These are phyloP conservation scores for Moniliophthora roreri DNA, from an alignment of 1,284 basidiomycete genomes.

Conservation along the genomic window DNA sequence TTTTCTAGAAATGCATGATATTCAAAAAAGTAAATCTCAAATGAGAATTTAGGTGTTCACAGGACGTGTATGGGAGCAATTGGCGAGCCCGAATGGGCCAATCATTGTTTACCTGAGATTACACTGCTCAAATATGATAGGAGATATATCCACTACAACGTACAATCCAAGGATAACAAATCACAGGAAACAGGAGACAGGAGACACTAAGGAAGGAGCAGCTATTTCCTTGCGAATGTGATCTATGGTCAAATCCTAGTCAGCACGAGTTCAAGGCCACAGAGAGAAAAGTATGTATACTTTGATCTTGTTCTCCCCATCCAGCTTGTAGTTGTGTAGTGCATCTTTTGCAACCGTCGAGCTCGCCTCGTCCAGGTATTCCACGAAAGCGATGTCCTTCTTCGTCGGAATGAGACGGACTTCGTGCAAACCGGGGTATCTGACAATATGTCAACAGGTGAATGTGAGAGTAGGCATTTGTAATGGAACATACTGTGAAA, in stretches of 20 bases:
- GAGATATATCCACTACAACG: too few species aligned
- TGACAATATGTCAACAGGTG: conserved; percentile 33
- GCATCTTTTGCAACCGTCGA: conserved; percentile 92
- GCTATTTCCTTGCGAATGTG: conserved; percentile 60
- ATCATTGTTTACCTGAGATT: too few species aligned
- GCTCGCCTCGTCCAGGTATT: conserved; percentile 87
- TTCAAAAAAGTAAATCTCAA: too few species aligned
- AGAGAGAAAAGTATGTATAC: conserved; percentile 44
- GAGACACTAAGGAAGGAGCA: neutral
- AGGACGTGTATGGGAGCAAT: too few species aligned
- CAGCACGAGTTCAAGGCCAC: conserved; percentile 9
- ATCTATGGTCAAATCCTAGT: conserved; percentile 42
- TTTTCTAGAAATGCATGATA: too few species aligned
- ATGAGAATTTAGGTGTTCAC: too few species aligned
- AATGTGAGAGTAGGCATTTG: neutral
- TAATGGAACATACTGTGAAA: conserved; percentile 69
- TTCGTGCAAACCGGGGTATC: conserved; percentile 91
- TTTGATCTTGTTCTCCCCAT: conserved; percentile 97
- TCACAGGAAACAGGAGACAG: neutral
- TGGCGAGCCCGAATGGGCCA: too few species aligned
- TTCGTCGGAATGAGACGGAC: conserved; percentile 96
- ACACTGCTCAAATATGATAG: too few species aligned
- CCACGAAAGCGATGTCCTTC: conserved; percentile 95
- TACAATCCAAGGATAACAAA: neutral
- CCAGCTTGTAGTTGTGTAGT: conserved; percentile 94